A percentile compares a stretch with the other conserved stretches of the same genome.
Conservation (phyloP, 352 stramenopile species). For the Thalassiosira ordinaria region DNA sequence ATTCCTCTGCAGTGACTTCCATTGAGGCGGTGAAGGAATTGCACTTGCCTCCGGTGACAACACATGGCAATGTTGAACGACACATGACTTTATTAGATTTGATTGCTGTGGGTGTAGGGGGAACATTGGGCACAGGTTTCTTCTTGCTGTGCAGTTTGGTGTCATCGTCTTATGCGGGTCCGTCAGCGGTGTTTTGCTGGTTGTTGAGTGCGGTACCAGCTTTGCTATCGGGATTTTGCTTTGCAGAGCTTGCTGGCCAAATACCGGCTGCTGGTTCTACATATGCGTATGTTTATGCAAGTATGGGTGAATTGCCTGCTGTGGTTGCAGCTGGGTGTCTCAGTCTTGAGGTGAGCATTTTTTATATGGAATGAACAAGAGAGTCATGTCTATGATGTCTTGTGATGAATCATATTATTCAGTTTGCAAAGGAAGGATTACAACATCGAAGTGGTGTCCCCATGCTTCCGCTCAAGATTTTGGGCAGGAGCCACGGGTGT, state of each 20-base stretch:
- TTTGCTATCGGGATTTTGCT: slow-evolving; percentile 88
- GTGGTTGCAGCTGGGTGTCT: slow-evolving; percentile 88
- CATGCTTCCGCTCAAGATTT: too few species aligned
- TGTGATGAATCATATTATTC: too few species aligned
- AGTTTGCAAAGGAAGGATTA: too few species aligned
- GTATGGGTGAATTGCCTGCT: slow-evolving; percentile 88
- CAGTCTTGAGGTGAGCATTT: too few species aligned
- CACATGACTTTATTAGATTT: slow-evolving; percentile 90
- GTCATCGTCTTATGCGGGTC: slow-evolving; percentile 79
- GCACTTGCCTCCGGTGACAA: too few species aligned
- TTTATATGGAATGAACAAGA: too few species aligned
- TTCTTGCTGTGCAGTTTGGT: slow-evolving; percentile 89
- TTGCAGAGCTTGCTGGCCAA: slow-evolving; percentile 89
- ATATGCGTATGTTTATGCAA: slow-evolving; percentile 87
- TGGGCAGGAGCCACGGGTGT: too few species aligned
- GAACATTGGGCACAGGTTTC: slow-evolving; percentile 90
- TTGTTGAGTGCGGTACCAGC: slow-evolving; percentile 87
- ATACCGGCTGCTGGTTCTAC: slow-evolving; percentile 88
- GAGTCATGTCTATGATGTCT: too few species aligned
- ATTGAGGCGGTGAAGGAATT: too few species aligned
- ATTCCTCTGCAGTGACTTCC: too few species aligned
- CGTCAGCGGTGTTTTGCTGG: slow-evolving; percentile 88
- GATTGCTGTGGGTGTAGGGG: slow-evolving; percentile 91
- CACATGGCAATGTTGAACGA: too few species aligned
- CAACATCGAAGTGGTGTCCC: too few species aligned